Base-by-base conservation (phyloP, 2,329 filamentous ascomycete species). In the Dryadomyces quercus-mongolicae region DNA sequence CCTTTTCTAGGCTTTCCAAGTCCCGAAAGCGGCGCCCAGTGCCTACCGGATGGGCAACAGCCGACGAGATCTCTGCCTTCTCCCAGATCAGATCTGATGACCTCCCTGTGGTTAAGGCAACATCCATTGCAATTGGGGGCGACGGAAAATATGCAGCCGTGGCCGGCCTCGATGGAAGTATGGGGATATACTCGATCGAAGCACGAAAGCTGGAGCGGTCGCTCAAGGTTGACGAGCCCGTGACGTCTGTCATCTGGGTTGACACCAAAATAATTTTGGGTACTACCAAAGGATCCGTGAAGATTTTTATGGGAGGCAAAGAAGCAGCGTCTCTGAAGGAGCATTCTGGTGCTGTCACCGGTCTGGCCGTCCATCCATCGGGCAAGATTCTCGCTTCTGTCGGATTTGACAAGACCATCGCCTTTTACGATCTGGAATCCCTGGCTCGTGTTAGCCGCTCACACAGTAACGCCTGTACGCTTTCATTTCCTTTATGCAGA, bases 401-500 rank as follows among this genome's bases (percentile, higher is more conserved):
- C 38, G 91, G 92, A 50, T 79, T 82, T 1, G 93, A 98, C 68
- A 96, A 95, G 79, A 92, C 86, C 68, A 90, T 95, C 64, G 81
- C 91, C 2, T 81, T 97, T 58, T 96, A 97, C 68, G 89, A 97
- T 60, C 69, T 96, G 43, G 68, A 76, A 20, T 75, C 74, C 4
- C 75, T 82, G 64, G 80, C 82, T 63, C 80, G 83, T 25, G 81
- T 91, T 49, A 86, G 84, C 54, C 88, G 92, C 61, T 81, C 91
- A 45, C 93, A 85, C 66, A 86, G 84, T 22, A 85, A 92, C 68
- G 78, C 86, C 59, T 80, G 89, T 93, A 80, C 70, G 85, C 7
- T n/a, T 52, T 25, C 38, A 21, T 47, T 16, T 20, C 43, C 40
- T 15, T 49, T 52, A n/a, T n/a, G 44, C 58, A 60, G 42, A 12